Conservation (phyloP, 2,329 filamentous ascomycete genomes). For the Paecilomyces dactylethromorphus region DNA sequence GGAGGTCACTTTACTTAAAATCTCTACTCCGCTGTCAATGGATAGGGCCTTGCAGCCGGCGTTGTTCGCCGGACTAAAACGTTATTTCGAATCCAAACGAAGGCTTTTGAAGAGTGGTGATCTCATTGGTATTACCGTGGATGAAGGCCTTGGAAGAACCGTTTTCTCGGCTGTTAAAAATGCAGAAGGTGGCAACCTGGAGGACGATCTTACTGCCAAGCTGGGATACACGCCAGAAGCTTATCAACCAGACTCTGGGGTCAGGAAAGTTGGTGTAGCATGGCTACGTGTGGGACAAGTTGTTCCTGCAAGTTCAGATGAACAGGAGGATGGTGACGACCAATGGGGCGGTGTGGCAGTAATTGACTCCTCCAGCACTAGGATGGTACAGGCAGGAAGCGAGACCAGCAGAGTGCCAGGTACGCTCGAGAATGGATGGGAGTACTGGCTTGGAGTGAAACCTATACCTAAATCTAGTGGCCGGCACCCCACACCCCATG, state of each 20-base stretch:
- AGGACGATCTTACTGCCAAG: slow-evolving; percentile 60
- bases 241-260: slow-evolving; percentile 14
- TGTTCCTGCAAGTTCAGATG: slow-evolving; percentile 35
- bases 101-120: slow-evolving; percentile 82
- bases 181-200: slow-evolving; percentile 53
- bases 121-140: slow-evolving; percentile 80
- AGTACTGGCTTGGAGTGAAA: slow-evolving; percentile 78
- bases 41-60: slow-evolving; percentile 80
- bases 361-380: slow-evolving; percentile 78
- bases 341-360: slow-evolving; percentile 81
- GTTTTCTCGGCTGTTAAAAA: slow-evolving; percentile 62
- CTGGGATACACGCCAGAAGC: slow-evolving; percentile 26
- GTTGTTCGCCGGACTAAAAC: slow-evolving; percentile 78
- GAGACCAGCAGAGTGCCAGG: slow-evolving; percentile 75
- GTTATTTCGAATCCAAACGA: slow-evolving; percentile 76
- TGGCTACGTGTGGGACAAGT: slow-evolving; percentile 91
- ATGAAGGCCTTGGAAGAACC: slow-evolving; percentile 74
- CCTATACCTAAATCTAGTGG: slow-evolving; percentile 47
- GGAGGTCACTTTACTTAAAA: slow-evolving; percentile 81
- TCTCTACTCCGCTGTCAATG: slow-evolving; percentile 81
- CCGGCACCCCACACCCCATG: slow-evolving; percentile 28
- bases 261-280: slow-evolving; percentile 58
- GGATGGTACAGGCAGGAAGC: slow-evolving; percentile 86
- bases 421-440: slow-evolving; percentile 71
- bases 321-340: slow-evolving; percentile 57